Conservation (phyloP, 179 eudicot genomes). For the Beta corolliflora region DNA sequence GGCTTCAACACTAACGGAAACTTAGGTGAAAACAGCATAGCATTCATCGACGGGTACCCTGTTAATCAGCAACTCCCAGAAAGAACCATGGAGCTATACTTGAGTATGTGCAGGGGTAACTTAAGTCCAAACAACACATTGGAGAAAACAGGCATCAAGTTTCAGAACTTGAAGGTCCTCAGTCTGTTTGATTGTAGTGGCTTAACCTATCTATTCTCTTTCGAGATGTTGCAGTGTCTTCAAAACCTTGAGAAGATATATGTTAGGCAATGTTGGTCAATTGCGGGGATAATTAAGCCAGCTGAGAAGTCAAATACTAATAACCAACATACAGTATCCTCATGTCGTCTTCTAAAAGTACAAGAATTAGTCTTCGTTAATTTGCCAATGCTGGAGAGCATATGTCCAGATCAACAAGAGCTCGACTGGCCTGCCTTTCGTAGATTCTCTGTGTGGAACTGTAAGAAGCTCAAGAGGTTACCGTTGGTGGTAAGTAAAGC, state of each 20-base stretch:
- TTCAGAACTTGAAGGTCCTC: conserved; percentile 15
- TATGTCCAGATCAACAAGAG: background rate
- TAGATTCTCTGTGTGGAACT: conserved; percentile 12
- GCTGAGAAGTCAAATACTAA: background rate
- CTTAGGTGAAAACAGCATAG: conserved; percentile 16
- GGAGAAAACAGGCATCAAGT: background rate
- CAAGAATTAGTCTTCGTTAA: conserved; percentile 18
- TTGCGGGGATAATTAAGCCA: background rate
- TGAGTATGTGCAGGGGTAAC: background rate
- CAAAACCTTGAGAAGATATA: background rate
- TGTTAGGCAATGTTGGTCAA: background rate
- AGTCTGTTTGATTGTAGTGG: conserved; percentile 1
- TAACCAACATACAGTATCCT: background rate
- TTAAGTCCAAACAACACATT: background rate
- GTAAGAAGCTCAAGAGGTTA: conserved; percentile 2
- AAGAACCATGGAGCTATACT: conserved; percentile 12
- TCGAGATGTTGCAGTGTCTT: background rate
- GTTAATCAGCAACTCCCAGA: conserved; percentile 7
- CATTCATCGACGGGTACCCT: conserved; percentile 11
- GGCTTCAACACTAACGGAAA: background rate
- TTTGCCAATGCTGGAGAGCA: background rate
- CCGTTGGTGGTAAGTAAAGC: background rate
- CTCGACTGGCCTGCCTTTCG: conserved; percentile 10
- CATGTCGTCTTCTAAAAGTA: background rate
- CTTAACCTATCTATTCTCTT: conserved; percentile 10